Evolutionary conservation across 345 rosid genomes (phyloP).

Genomic region (Syzygium aqueum): DNA sequence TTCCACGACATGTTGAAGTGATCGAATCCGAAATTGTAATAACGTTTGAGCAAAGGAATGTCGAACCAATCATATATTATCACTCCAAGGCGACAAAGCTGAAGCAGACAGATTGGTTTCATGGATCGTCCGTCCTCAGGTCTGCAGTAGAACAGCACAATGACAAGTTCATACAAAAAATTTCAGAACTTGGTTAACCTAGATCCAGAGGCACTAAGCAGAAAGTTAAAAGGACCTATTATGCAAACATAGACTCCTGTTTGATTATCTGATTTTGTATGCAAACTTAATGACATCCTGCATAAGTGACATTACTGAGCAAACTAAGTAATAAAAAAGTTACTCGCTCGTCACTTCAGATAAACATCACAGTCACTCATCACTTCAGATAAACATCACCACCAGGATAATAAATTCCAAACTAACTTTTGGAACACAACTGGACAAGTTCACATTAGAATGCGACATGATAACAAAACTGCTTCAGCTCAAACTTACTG

Average conservation of each 20-base stretch:
- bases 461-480: not conserved
- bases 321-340: not conserved
- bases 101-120: slow-evolving; percentile 70
- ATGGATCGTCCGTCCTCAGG: slow-evolving; percentile 75
- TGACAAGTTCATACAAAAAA: not conserved
- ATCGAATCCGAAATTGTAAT: slow-evolving; percentile 91
- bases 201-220: not conserved
- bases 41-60: slow-evolving; percentile 68
- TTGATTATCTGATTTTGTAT: not conserved
- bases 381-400: not conserved
- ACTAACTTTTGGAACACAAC: not conserved
- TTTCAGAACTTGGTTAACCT: not conserved
- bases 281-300: not conserved
- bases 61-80: slow-evolving; percentile 94
- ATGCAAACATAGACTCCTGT: not conserved
- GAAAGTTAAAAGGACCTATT: not conserved
- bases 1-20: slow-evolving; percentile 81
- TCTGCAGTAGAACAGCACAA: slow-evolving; percentile 21
- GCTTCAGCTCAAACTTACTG: slow-evolving; percentile 40
- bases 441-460: not conserved
- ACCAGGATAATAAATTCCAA: not conserved
- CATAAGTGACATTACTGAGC: not conserved
- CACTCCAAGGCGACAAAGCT: slow-evolving; percentile 70
- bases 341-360: not conserved
- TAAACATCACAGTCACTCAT: not conserved